phyloP scores from a whole-genome alignment of 805 yeast genomes.

The Ogataea neopini region DNA sequence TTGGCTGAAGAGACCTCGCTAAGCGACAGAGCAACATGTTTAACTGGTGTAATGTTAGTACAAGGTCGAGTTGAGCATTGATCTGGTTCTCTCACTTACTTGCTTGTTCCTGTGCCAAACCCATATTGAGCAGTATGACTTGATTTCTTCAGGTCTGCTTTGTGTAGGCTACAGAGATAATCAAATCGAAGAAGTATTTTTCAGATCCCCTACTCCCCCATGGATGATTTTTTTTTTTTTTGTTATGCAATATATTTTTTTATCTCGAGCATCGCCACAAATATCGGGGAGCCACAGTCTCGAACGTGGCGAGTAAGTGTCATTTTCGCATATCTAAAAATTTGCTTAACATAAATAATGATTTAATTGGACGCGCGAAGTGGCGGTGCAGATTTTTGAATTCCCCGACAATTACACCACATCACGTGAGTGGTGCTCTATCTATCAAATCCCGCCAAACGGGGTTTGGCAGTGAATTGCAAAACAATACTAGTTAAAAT shows the following conservation, averaged over 20 bases:
- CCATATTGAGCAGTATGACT: background rate
- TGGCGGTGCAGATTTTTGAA: constrained; percentile 16
- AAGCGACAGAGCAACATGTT: constrained; percentile 14
- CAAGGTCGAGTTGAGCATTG: no score
- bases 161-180: background rate
- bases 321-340: background rate
- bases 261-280: constrained; percentile 8
- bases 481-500: constrained; percentile 7
- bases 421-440: constrained; percentile 17
- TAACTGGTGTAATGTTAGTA: background rate
- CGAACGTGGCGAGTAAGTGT: constrained; percentile 10
- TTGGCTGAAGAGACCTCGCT: constrained; percentile 14
- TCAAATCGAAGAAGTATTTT: background rate
- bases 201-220: constrained; percentile 6
- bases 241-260: background rate
- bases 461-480: constrained; percentile 4
- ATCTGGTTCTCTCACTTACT: constrained; percentile 1
- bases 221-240: background rate
- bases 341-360: constrained; percentile 9
- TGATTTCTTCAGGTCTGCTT: background rate
- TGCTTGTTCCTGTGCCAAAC: constrained; percentile 12
- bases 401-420: constrained; percentile 7
- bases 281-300: constrained; percentile 14
- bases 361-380: constrained; percentile 10
- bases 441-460: constrained; percentile 7